Evolutionary conservation across 371 early-diverging fungal genomes (phyloP).

Genomic region (Apophysomyces ossiformis): DNA sequence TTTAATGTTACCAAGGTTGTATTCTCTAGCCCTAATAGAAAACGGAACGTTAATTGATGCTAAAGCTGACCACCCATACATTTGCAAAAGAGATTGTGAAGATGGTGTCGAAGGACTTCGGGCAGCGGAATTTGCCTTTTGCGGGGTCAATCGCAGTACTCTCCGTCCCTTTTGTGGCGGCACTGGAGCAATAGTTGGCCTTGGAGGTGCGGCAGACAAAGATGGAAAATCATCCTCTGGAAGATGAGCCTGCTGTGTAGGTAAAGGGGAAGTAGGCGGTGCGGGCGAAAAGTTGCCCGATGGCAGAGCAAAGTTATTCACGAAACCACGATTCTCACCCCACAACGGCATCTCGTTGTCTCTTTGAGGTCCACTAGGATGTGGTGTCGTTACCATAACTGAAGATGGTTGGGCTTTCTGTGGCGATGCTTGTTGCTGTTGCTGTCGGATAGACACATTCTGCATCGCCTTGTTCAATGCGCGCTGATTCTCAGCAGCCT

Average conservation of each 20-base stretch:
- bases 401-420: not conserved
- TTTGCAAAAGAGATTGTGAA: slow-evolving; percentile 9
- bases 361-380: not conserved
- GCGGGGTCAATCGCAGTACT: slow-evolving; percentile 27
- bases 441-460: slow-evolving; percentile 11
- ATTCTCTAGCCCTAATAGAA: slow-evolving; percentile 30
- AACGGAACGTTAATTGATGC: not conserved
- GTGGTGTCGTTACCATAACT: slow-evolving; percentile 9
- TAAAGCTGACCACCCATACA: slow-evolving; percentile 9
- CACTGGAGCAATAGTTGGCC: slow-evolving; percentile 14
- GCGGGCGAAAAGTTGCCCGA: slow-evolving; percentile 1
- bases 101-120: not conserved
- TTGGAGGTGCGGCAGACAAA: slow-evolving; percentile 19
- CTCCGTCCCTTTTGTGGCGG: slow-evolving; percentile 10
- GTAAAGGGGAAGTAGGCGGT: not conserved
- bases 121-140: slow-evolving; percentile 19
- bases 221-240: slow-evolving; percentile 35
- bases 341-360: slow-evolving; percentile 30
- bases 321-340: slow-evolving; percentile 44
- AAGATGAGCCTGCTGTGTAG: slow-evolving; percentile 5
- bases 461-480: slow-evolving; percentile 10
- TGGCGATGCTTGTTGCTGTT: slow-evolving; percentile 5
- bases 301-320: slow-evolving; percentile 20
- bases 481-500: slow-evolving; percentile 8
- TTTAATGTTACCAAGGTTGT: slow-evolving; percentile 45